A percentile compares a stretch with the other conserved stretches of the same genome.
These are phyloP conservation scores for Tricholoma furcatifolium DNA, from an alignment of 768 basidiomycete genomes.

Conservation along the genomic window DNA sequence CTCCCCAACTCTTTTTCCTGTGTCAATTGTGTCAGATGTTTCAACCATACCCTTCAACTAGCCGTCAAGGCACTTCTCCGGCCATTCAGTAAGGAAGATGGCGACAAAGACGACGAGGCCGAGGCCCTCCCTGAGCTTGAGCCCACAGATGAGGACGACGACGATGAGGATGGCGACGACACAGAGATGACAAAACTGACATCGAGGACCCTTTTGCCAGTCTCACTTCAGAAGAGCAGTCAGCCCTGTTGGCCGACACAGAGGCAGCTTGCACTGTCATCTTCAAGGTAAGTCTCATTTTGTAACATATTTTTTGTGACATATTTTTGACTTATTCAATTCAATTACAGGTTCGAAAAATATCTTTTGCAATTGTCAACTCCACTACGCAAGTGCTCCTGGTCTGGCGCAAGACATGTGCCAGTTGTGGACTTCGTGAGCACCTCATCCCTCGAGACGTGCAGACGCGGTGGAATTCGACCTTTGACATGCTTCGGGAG, in stretches of 20 bases:
- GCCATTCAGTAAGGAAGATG: constrained; percentile 37
- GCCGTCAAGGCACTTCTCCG: constrained; percentile 29
- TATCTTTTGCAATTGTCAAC: constrained; percentile 18
- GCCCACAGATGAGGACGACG: constrained; percentile 1
- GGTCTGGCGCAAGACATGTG: constrained; percentile 23
- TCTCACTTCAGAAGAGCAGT: neutral
- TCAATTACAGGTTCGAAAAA: constrained; percentile 20
- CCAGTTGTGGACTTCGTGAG: constrained; percentile 25
- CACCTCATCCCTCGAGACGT: too few relatives aligned
- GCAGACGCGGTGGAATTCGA: too few relatives aligned
- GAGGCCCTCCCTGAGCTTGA: neutral
- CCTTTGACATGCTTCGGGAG: constrained; percentile 28
- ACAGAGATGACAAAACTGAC: constrained; percentile 19
- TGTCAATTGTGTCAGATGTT: constrained; percentile 28
- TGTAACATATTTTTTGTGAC: too few relatives aligned
- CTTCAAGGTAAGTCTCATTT: neutral
- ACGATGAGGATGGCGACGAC: constrained; percentile 5
- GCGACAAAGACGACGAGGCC: constrained; percentile 2
- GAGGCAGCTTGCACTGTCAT: neutral
- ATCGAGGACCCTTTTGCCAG: constrained; percentile 6
- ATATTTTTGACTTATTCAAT: constrained; percentile 7
- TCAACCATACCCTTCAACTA: too few relatives aligned
- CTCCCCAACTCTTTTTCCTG: constrained; percentile 24
- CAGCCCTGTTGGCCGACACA: neutral
- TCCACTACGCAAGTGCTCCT: constrained; percentile 30